Evolutionary conservation across 352 stramenopile genomes (phyloP), one percentile per base, ranked within the genome.

Genomic region (Globisporangium cederbergense): DNA sequence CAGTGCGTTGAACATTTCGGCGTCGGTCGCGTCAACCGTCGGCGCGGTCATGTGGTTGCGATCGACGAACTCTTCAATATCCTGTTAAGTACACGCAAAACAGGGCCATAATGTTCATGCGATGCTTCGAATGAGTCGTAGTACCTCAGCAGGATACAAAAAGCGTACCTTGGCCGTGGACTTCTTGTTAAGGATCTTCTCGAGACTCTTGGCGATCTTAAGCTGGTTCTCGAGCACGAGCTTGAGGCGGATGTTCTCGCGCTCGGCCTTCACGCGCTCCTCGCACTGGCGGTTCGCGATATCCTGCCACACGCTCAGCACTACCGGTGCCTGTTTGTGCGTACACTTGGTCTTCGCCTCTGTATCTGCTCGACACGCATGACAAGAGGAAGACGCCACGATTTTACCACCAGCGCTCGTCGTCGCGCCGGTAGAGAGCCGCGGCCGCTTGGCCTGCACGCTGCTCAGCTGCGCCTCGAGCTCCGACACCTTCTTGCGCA

Each of bases 201-300:
- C 74, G 45, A 85, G 74, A 56, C 68, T 77, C 65, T 73, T 74
- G n/a, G 72, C 68, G 52, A 81, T 53, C 56, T 83, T 75, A 46
- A 83, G 70, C 64, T 85, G 76, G 2, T 70, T 73, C 55, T 84
- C 78, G 7, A 87, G 65, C 30, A 81, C 74, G 0, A 74, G 62
- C 53, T 47, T 47, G 4, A 47, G 42, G 3, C 77, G 69, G 20
- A 76, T 71, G 58, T 88, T 90, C 64, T 90, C 81, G 25, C 75
- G 60, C 59, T 88, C 77, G 2, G 75, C 66, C 54, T 88, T 79
- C 32, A 79, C 67, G 59, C 73, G 67, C 61, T 84, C 54, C 13
- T 64, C 55, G 40, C 38, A 55, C 25, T 72, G 64, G 42, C 53
- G 46, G 10, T 32, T 51, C 34, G 65, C 65, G 11, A 67, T 69